These are phyloP conservation scores for Amanita polypyramis DNA, from an alignment of 768 basidiomycete genomes.

Conservation along the genomic window DNA sequence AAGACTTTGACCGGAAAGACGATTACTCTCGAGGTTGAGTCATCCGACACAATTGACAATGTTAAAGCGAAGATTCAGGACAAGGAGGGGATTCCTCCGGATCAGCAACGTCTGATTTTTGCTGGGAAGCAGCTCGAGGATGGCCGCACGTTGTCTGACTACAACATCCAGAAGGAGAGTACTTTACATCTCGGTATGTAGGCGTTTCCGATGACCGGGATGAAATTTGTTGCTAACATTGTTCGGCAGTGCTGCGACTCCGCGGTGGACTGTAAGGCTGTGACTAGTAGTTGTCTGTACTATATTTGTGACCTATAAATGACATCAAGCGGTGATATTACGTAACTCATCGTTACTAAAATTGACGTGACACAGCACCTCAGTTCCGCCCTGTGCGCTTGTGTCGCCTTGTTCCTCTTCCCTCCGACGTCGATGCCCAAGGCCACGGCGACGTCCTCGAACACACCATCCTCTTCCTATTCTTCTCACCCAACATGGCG, in stretches of 20 bases:
- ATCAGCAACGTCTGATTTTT: constrained; percentile 56
- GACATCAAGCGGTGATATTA: not conserved
- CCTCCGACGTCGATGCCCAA: constrained; percentile 10
- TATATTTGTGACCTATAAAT: not conserved
- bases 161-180: constrained; percentile 60
- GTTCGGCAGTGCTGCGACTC: constrained; percentile 26
- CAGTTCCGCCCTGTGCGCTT: constrained; percentile 12
- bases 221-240: constrained; percentile 9
- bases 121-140: constrained; percentile 90
- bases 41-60: constrained; percentile 65
- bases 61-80: constrained; percentile 70
- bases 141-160: constrained; percentile 67
- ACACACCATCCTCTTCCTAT: constrained; percentile 14
- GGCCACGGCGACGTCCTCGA: constrained; percentile 19
- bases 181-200: constrained; percentile 42
- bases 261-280: constrained; percentile 24
- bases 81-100: constrained; percentile 46
- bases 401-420: constrained; percentile 10
- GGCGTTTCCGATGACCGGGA: constrained; percentile 3
- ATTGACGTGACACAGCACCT: constrained; percentile 16
- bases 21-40: constrained; percentile 66
- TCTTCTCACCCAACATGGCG: constrained; percentile 47
- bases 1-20: constrained; percentile 46
- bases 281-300: not conserved
- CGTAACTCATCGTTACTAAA: constrained; percentile 11